Evolutionary conservation across 345 rosid genomes (phyloP).

Genomic region (Camelina laxa): DNA sequence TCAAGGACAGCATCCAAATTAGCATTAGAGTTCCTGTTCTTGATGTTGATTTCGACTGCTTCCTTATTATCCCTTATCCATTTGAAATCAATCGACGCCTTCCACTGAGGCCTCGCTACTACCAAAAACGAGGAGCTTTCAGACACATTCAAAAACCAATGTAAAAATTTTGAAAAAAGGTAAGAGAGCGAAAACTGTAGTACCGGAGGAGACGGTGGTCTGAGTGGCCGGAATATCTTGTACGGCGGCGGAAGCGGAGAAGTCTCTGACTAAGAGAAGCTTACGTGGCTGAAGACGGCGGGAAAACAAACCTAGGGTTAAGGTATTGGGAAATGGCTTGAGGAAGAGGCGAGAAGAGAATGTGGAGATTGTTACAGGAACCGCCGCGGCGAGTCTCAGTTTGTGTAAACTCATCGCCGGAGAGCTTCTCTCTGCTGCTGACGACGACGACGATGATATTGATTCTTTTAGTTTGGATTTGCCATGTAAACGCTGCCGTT

Average conservation of each 20-base stretch:
- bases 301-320: slow-evolving; percentile 41
- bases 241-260: slow-evolving; percentile 57
- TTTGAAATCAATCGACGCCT: slow-evolving; percentile 88
- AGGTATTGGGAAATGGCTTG: slow-evolving; percentile 45
- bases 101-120: slow-evolving; percentile 82
- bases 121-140: too few species aligned
- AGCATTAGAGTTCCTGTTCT: slow-evolving; percentile 74
- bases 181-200: background rate
- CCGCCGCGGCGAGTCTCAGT: slow-evolving; percentile 50
- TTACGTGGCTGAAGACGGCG: slow-evolving; percentile 44
- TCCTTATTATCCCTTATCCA: slow-evolving; percentile 89
- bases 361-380: slow-evolving; percentile 53
- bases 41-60: slow-evolving; percentile 69
- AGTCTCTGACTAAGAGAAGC: slow-evolving; percentile 50
- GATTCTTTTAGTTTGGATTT: too few species aligned
- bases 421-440: slow-evolving; percentile 21
- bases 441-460: background rate
- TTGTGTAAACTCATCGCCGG: slow-evolving; percentile 57
- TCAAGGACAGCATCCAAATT: slow-evolving; percentile 78
- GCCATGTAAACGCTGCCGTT: too few species aligned
- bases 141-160: slow-evolving; percentile 15
- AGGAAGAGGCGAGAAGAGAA: slow-evolving; percentile 53
- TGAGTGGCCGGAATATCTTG: slow-evolving; percentile 46
- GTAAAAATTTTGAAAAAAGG: background rate
- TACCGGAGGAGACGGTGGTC: slow-evolving; percentile 45